phyloP scores from a whole-genome alignment of 2,329 filamentous ascomycete genomes.

The Aspergillus costaricaensis region DNA sequence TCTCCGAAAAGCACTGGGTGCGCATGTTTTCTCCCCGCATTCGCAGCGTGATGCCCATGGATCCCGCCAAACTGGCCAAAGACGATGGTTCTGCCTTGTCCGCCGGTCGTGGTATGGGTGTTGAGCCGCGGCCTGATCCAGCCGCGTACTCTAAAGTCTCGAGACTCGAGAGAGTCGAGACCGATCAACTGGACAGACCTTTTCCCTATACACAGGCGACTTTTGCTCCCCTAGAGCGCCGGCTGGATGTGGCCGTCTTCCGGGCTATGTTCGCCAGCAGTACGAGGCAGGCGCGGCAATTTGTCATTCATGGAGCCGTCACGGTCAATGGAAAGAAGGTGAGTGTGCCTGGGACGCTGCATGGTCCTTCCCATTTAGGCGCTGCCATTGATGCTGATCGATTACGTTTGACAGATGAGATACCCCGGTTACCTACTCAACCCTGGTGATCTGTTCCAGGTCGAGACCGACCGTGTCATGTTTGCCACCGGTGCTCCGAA shows the following conservation, averaged over 20 bases:
- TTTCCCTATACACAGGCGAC: constrained; percentile 95
- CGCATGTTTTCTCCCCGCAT: constrained; percentile 85
- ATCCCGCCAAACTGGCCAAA: constrained; percentile 73
- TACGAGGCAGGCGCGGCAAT: constrained; percentile 87
- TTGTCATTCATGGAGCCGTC: constrained; percentile 88
- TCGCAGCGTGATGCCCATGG: constrained; percentile 81
- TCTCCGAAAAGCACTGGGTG: constrained; percentile 90
- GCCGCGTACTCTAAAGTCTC: no score
- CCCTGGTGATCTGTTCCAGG: constrained; percentile 97
- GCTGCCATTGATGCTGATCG: background rate
- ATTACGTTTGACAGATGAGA: constrained; percentile 65
- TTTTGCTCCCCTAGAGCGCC: constrained; percentile 85
- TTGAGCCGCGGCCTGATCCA: constrained; percentile 35
- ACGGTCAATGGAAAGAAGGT: constrained; percentile 97
- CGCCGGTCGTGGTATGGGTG: constrained; percentile 77
- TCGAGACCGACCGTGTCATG: constrained; percentile 84
- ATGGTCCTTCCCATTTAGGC: background rate
- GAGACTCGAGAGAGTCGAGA: constrained; percentile 4
- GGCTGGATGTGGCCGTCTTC: constrained; percentile 93
- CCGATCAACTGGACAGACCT: constrained; percentile 9
- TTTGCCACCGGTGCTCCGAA: constrained; percentile 80
- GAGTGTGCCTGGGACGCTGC: constrained; percentile 13
- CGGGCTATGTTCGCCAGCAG: constrained; percentile 92
- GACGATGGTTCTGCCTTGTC: constrained; percentile 83
- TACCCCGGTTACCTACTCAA: constrained; percentile 93